Percentiles rank a stretch among this genome's conserved stretches.
These are phyloP conservation scores for Calonectria multiphialidica DNA, from an alignment of 2,329 filamentous ascomycete genomes.

Conservation along the genomic window DNA sequence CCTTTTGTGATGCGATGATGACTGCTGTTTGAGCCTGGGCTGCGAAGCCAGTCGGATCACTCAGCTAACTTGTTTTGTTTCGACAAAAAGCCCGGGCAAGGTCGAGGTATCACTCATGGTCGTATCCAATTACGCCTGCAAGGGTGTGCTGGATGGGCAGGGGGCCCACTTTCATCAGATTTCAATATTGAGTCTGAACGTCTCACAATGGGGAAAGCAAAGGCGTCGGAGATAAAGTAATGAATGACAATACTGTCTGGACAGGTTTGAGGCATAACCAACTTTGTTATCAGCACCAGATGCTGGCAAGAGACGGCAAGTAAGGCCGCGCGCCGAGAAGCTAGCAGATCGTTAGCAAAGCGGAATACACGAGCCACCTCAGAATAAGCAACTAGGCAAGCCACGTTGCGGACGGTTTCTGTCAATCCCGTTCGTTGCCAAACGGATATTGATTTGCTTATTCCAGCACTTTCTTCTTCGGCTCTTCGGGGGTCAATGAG, in stretches of 20 bases:
- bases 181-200: not conserved
- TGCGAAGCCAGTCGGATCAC: not conserved
- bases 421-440: slow-evolving; percentile 12
- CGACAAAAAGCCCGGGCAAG: slow-evolving; percentile 1
- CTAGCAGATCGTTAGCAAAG: not conserved
- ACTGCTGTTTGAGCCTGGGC: slow-evolving; percentile 5
- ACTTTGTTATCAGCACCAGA: not conserved
- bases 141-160: not conserved
- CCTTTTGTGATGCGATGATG: not conserved
- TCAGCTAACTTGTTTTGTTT: slow-evolving; percentile 41
- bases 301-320: not conserved
- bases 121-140: slow-evolving; percentile 8
- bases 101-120: not conserved
- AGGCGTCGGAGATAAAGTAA: not conserved
- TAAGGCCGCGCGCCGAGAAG: not conserved
- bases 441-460: not conserved
- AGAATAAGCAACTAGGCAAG: not conserved
- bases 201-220: not conserved
- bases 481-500: slow-evolving; percentile 3
- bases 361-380: not conserved
- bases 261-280: not conserved
- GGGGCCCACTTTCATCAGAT: not conserved
- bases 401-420: slow-evolving; percentile 9
- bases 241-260: not conserved
- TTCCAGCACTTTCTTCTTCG: slow-evolving; percentile 1